phyloP scores from a whole-genome alignment of 441 rosid species.

The Brassica hybrid region DNA sequence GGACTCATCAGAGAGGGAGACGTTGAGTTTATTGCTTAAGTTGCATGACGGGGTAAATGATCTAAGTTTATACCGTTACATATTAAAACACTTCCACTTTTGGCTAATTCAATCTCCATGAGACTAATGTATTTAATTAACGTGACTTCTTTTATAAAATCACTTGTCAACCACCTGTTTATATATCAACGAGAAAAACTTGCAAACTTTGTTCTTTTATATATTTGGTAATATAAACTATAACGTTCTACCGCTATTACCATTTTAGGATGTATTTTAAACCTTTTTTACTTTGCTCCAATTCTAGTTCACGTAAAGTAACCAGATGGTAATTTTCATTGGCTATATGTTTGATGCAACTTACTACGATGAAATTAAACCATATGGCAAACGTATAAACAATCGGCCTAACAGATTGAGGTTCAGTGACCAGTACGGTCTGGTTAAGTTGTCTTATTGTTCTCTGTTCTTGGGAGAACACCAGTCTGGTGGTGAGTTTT shows the following conservation, averaged over 20 bases:
- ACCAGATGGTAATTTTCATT: not conserved
- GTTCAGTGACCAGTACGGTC: not conserved
- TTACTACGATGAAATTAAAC: not conserved
- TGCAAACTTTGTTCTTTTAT: not conserved
- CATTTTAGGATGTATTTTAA: not conserved
- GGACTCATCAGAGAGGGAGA: not conserved
- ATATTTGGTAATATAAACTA: not conserved
- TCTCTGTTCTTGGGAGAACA: not conserved
- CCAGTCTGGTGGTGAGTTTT: not conserved
- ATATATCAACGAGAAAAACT: not conserved
- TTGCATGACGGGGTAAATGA: not conserved
- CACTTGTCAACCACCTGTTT: not conserved
- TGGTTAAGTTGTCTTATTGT: not conserved
- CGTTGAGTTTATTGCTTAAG: not conserved
- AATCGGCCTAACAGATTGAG: not conserved
- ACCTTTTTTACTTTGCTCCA: not conserved
- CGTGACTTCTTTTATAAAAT: not conserved
- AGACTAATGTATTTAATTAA: not conserved
- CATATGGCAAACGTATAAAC: not conserved
- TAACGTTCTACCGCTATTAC: slow-evolving; percentile 6
- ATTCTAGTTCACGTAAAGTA: not conserved
- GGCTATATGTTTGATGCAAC: not conserved
- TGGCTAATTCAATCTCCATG: not conserved
- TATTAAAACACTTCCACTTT: slow-evolving; percentile 1
- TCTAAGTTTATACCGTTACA: not conserved